Evolutionary conservation across 371 early-diverging fungal species (phyloP).

Genomic region (Aphelidium insulamus): DNA sequence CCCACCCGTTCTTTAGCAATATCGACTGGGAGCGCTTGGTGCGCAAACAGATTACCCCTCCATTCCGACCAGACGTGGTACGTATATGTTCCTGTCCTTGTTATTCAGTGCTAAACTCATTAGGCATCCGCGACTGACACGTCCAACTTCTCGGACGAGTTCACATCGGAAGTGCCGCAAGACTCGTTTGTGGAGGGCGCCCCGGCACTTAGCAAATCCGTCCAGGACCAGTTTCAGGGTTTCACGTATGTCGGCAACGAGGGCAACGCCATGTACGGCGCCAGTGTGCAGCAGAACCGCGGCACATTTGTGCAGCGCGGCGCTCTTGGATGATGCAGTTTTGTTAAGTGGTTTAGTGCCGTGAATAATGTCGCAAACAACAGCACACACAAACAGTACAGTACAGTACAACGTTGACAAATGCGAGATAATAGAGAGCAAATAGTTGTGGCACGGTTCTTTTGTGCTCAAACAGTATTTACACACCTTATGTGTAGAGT

Average conservation of each 20-base stretch:
- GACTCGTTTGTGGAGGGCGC: conserved; percentile 59
- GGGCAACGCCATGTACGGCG: conserved; percentile 31
- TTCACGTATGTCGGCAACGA: conserved; percentile 50
- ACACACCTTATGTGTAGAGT: no score
- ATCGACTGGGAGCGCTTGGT: conserved; percentile 73
- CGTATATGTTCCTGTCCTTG: conserved; percentile 4
- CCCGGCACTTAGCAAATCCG: conserved; percentile 55
- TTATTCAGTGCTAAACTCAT: no score
- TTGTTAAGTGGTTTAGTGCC: no score
- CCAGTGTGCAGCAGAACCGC: no score
- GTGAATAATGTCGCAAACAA: no score
- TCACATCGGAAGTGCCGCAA: conserved; percentile 54
- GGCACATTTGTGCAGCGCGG: no score
- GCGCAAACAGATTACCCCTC: conserved; percentile 70
- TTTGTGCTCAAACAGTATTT: no score
- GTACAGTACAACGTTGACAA: no score
- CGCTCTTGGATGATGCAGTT: no score
- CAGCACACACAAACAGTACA: no score
- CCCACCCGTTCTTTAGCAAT: conserved; percentile 75
- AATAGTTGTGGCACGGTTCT: no score
- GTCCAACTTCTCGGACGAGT: conserved; percentile 60
- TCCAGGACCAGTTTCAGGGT: conserved; percentile 88
- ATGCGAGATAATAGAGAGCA: no score
- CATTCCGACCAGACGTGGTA: conserved; percentile 75
- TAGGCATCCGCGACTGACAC: conserved; percentile 42